Base-by-base conservation (phyloP, 345 rosid species). In the Pistacia atlantica region DNA sequence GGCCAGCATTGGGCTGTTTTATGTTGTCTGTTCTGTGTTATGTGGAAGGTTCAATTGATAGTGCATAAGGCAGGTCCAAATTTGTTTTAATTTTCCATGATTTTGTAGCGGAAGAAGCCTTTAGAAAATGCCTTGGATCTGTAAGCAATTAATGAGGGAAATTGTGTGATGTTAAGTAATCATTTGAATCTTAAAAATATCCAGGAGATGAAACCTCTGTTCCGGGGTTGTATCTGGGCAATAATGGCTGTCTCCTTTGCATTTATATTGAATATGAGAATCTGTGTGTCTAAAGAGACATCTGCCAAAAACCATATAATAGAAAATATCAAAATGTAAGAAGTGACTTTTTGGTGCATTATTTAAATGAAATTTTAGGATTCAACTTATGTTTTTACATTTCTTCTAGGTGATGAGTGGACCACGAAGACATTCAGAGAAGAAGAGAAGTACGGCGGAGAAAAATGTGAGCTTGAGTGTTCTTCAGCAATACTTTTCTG, bases 401-500 rank as follows among this genome's bases (percentile, higher is more conserved):
- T 22, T 74, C 60, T 72, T 71, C 16, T 71, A 95, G 99, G 84
- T 75, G 11, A 73, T 59, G 55, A 77, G 51, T 62, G 85, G 83
- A 80, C 62, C 80, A 2, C 87, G 85, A 77, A 87, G 84, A 79
- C 84, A 63, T 76, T 51, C 63, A 20, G 94, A 91, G 84, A 95
- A 90, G 82, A 93, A 88, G 84, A 88, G 84, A 84, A 90, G 81
- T 80, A 87, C 92, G 52, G 84, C 91, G 7, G 99, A 93, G 88
- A 95, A 93, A 87, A 89, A 81, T 79, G 98, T 93, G 82, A 95
- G 92, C 85, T 84, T 92, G 81, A 82, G 88, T 74, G 92, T 91
- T 80, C 98, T 94, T 65, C 95, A 89, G 83, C 95, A 91, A 77
- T 89, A 94, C 80, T 94, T 94, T 81, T 88, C 97, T 20, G 97